Evolutionary conservation across 2,329 filamentous ascomycete genomes (phyloP).

Genomic region (Sphaerulina vaccinii): DNA sequence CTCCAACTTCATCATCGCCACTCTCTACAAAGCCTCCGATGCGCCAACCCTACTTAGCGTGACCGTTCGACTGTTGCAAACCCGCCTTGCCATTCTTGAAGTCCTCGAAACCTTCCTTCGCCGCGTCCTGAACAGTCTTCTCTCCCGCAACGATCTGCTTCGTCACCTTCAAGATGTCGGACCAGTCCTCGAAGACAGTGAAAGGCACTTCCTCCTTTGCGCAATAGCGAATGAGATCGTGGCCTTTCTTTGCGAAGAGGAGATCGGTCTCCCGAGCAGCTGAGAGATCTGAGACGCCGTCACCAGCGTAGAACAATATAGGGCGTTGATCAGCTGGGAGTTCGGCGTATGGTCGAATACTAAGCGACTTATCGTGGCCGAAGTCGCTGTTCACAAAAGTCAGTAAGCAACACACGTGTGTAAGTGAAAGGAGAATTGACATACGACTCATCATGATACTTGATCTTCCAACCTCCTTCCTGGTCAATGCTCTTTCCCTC

Average conservation of each 20-base stretch:
- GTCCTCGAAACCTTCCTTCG: slow-evolving; percentile 51
- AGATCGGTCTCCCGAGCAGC: slow-evolving; percentile 89
- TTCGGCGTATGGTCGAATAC: slow-evolving; percentile 81
- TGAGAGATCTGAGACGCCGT: slow-evolving; percentile 87
- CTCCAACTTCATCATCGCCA: neutral
- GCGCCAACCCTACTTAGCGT: slow-evolving; percentile 9
- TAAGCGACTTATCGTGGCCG: slow-evolving; percentile 95
- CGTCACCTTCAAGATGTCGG: slow-evolving; percentile 71
- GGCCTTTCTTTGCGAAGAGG: slow-evolving; percentile 87
- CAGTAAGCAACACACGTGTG: too few species aligned
- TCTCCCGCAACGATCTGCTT: slow-evolving; percentile 75
- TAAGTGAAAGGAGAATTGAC: slow-evolving; percentile 13
- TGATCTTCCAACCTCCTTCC: slow-evolving; percentile 81
- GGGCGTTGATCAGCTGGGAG: slow-evolving; percentile 69
- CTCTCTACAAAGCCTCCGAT: neutral
- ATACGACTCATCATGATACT: slow-evolving; percentile 81
- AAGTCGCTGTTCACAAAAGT: too few species aligned
- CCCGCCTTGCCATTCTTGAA: slow-evolving; percentile 49
- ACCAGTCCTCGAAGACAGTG: slow-evolving; percentile 83
- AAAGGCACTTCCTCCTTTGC: slow-evolving; percentile 81
- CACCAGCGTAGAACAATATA: slow-evolving; percentile 88
- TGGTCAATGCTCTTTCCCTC: slow-evolving; percentile 73
- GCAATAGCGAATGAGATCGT: slow-evolving; percentile 85
- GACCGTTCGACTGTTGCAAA: slow-evolving; percentile 15
- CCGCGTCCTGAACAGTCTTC: slow-evolving; percentile 68